Base-by-base conservation (phyloP, 352 stramenopile genomes). In the Pythium plurisporium region DNA sequence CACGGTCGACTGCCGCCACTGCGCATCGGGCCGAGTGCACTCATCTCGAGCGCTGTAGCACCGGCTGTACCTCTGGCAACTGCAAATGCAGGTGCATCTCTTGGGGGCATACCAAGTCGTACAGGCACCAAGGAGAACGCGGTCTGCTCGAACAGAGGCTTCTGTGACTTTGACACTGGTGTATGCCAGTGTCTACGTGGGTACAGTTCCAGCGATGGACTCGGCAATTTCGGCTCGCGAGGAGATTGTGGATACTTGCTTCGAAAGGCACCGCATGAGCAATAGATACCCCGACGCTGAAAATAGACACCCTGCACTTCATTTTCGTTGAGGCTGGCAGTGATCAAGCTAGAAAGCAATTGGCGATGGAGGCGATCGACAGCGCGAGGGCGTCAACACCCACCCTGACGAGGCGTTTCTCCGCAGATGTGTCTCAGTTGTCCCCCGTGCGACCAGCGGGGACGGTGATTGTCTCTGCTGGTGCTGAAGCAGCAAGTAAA, bases 61-160 rank as follows among this genome's bases (percentile, higher is more conserved):
- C 51, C 63, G 15, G 37, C n/a, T 4, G 29, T 20, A 47, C 64
- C 14, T 62, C 53, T 87, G 2, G 20, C 44, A 7, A 59, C 68
- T 1, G 78, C 71, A 2, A 79, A 82, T n/a, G 65, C 79, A 22
- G 72, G 78, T 2, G 67, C 54, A 14, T 26, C 30, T 5, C 70
- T 89, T n/a, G 57, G 53, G 17, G 67, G 67, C 1, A 51, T 84
- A 8, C 6, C 47, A 37, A 82, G 75, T 31, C 68, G 83, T 26
- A 72, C 69, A 6, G 92, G 92, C 7, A 98, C 89, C 0, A 97
- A 96, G 59, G 92, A 98, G 56, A 84, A 89, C 51, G 71, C 57
- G 4, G 62, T 87, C 8, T 98, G 92, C 70, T 90, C 88, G 9
- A 95, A 94, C 66, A 83, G 87, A 52, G 92, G 92, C 8, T 68